phyloP scores from a whole-genome alignment of 305 asterid genomes.

The Euphrasia arctica region DNA sequence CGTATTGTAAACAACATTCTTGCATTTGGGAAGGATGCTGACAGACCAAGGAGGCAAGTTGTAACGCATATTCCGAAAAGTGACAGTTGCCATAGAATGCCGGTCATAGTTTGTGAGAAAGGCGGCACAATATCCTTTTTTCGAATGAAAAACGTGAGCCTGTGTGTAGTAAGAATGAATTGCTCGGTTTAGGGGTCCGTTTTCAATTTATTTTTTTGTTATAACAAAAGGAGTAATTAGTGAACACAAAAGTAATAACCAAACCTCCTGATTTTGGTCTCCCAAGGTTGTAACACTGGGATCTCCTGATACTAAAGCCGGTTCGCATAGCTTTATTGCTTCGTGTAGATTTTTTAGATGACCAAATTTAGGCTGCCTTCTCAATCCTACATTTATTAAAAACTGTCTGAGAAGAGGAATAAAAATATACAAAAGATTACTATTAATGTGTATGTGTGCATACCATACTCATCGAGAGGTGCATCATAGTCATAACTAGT shows the following conservation, averaged over 20 bases:
- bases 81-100: constrained; percentile 50
- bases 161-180: constrained; percentile 28
- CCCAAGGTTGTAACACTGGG: constrained; percentile 71
- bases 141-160: constrained; percentile 67
- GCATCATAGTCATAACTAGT: constrained; percentile 96
- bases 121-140: constrained; percentile 71
- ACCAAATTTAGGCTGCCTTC: constrained; percentile 94
- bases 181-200: neutral
- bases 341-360: constrained; percentile 89
- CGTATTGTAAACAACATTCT: constrained; percentile 72
- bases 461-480: constrained; percentile 91
- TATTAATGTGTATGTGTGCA: constrained; percentile 5
- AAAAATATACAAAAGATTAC: constrained; percentile 9
- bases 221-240: neutral
- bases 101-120: constrained; percentile 68
- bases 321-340: constrained; percentile 94
- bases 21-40: constrained; percentile 91
- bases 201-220: neutral
- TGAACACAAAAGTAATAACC: neutral
- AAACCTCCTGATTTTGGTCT: constrained; percentile 72
- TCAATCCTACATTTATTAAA: constrained; percentile 43
- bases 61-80: constrained; percentile 54
- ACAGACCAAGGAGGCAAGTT: constrained; percentile 86
- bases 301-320: constrained; percentile 71
- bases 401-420: neutral